phyloP scores from a whole-genome alignment of 2,329 filamentous ascomycete species.

The Fusarium albosuccineum region DNA sequence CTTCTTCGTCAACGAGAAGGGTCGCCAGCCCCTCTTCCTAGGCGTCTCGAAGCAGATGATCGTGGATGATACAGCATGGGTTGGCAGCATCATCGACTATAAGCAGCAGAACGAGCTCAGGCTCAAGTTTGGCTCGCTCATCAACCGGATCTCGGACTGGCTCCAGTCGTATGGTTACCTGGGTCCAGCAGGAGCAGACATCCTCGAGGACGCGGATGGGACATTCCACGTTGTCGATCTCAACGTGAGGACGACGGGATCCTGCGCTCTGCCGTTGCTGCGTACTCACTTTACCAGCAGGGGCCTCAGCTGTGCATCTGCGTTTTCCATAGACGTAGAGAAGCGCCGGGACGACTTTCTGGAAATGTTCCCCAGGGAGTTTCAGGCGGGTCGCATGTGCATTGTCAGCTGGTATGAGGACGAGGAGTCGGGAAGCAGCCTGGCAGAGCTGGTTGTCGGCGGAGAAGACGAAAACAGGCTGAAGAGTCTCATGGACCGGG shows the following conservation, averaged over 20 bases:
- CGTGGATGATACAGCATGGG: conserved; percentile 49
- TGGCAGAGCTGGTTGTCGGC: conserved; percentile 50
- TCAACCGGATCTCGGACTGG: conserved; percentile 44
- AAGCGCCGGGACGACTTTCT: conserved; percentile 45
- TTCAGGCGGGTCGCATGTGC: conserved; percentile 47
- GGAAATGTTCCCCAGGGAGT: conserved; percentile 39
- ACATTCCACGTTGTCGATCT: conserved; percentile 50
- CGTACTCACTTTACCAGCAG: conserved; percentile 46
- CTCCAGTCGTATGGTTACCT: conserved; percentile 48
- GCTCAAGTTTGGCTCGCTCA: conserved; percentile 43
- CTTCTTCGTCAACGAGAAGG: conserved; percentile 49
- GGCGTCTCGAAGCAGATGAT: conserved; percentile 53
- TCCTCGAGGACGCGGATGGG: conserved; percentile 46
- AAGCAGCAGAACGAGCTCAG: conserved; percentile 46
- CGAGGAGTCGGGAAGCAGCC: conserved; percentile 38
- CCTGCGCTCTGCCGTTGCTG: conserved; percentile 48
- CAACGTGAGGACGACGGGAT: conserved; percentile 52
- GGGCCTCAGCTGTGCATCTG: conserved; percentile 45
- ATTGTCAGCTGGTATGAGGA: conserved; percentile 53
- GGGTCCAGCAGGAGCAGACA: conserved; percentile 51
- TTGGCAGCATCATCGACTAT: conserved; percentile 53
- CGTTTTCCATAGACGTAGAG: conserved; percentile 46
- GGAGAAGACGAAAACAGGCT: conserved; percentile 43
- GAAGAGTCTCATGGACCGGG: conserved; percentile 38
- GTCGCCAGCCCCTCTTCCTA: conserved; percentile 45